phyloP scores from a whole-genome alignment of 75 land plant genomes.

The Azolla pinnata region DNA sequence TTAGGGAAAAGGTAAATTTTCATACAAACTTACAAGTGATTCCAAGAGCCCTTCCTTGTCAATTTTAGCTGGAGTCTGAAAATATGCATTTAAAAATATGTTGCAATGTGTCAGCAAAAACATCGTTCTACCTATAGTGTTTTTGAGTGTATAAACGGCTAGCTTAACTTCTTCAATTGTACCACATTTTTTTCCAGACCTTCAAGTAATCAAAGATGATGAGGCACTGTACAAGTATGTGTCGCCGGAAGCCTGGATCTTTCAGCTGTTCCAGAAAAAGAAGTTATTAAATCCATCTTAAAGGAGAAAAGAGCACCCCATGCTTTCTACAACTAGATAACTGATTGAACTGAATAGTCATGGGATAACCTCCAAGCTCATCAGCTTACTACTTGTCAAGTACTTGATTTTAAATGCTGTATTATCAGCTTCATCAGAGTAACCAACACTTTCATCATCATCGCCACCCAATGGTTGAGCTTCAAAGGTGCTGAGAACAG shows the following conservation, averaged over 20 bases:
- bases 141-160: background rate
- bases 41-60: slow-evolving; percentile 32
- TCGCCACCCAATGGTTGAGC: slow-evolving; percentile 92
- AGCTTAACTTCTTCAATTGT: background rate
- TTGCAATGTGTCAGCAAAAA: too few relatives aligned
- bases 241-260: slow-evolving; percentile 97
- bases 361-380: slow-evolving; percentile 99
- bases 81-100: background rate
- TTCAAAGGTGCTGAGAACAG: slow-evolving; percentile 86
- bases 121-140: too few relatives aligned
- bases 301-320: too few relatives aligned
- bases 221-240: slow-evolving; percentile 89
- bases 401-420: slow-evolving; percentile 78
- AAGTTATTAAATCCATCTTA: too few relatives aligned
- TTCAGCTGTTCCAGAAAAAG: slow-evolving; percentile 50
- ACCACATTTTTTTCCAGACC: slow-evolving; percentile 43
- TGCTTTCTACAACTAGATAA: too few relatives aligned
- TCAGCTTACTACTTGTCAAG: slow-evolving; percentile 89
- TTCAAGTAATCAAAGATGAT: slow-evolving; percentile 89
- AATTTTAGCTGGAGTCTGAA: slow-evolving; percentile 30
- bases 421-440: slow-evolving; percentile 69
- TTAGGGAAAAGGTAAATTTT: too few relatives aligned
- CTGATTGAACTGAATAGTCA: too few relatives aligned
- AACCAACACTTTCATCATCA: slow-evolving; percentile 69
- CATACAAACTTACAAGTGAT: slow-evolving; percentile 5